A percentile compares a stretch with the other conserved stretches of the same genome.
Conservation (phyloP, 2,329 filamentous ascomycete genomes). For the Arthrobotrys sphaeroides region DNA sequence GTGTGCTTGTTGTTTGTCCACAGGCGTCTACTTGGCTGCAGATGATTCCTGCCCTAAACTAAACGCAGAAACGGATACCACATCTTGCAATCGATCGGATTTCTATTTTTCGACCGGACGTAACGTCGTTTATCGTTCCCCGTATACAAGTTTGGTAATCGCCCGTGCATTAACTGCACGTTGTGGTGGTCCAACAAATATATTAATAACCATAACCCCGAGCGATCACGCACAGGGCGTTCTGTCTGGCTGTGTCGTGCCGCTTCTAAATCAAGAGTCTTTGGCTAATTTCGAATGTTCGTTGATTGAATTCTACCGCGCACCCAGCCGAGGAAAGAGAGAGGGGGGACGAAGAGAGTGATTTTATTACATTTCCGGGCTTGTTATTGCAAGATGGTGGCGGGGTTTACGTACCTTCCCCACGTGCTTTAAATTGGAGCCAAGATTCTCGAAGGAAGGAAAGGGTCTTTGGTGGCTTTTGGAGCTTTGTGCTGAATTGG, state of each 20-base stretch:
- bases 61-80: too few relatives aligned
- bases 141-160: not conserved
- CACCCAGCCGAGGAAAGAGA: slow-evolving; percentile 8
- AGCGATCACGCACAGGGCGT: not conserved
- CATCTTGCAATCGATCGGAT: too few relatives aligned
- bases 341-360: too few relatives aligned
- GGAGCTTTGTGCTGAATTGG: not conserved
- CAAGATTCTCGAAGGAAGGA: not conserved
- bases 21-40: slow-evolving; percentile 1
- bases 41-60: not conserved
- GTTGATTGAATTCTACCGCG: slow-evolving; percentile 9
- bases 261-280: slow-evolving; percentile 42
- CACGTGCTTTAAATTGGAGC: slow-evolving; percentile 43
- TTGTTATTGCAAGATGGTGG: slow-evolving; percentile 19
- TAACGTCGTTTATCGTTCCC: slow-evolving; percentile 34
- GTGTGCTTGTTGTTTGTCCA: not conserved
- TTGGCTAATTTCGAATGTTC: slow-evolving; percentile 23
- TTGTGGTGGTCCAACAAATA: too few relatives aligned
- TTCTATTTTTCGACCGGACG: not conserved
- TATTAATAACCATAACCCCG: not conserved
- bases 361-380: too few relatives aligned
- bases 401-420: slow-evolving; percentile 35
- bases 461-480: not conserved
- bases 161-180: too few relatives aligned
- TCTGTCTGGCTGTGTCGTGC: slow-evolving; percentile 31